A percentile compares a stretch with the other conserved stretches of the same genome.
phyloP scores from a whole-genome alignment of 2,329 filamentous ascomycete species.

The Bretziella fagacearum region DNA sequence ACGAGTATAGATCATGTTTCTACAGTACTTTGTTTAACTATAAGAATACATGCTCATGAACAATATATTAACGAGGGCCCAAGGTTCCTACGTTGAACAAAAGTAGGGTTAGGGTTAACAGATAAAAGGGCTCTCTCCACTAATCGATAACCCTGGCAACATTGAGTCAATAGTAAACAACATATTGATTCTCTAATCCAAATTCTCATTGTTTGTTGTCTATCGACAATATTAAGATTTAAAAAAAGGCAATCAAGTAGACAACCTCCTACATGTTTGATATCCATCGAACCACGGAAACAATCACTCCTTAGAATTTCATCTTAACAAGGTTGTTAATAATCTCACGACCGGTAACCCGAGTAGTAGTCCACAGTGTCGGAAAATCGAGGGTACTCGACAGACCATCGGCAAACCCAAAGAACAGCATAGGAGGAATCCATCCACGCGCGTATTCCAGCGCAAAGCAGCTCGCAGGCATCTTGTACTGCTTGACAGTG shows the following conservation, averaged over 20 bases:
- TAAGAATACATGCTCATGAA: no score
- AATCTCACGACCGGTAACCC: slow-evolving; percentile 62
- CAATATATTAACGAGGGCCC: no score
- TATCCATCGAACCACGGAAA: background rate
- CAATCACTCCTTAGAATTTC: slow-evolving; percentile 42
- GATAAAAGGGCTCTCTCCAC: no score
- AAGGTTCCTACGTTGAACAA: no score
- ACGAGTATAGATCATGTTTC: no score
- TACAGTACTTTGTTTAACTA: no score
- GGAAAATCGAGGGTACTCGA: slow-evolving; percentile 67
- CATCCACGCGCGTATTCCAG: slow-evolving; percentile 73
- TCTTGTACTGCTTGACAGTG: slow-evolving; percentile 65
- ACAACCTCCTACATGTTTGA: background rate
- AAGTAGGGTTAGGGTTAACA: no score
- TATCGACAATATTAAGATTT: background rate
- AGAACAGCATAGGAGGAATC: slow-evolving; percentile 87
- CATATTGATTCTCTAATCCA: no score
- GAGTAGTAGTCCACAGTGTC: slow-evolving; percentile 67
- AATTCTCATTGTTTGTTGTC: no score
- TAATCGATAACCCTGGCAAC: no score
- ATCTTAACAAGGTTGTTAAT: slow-evolving; percentile 49
- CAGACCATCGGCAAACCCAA: slow-evolving; percentile 70
- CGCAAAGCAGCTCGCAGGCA: slow-evolving; percentile 61
- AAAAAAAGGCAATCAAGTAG: background rate
- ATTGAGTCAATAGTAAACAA: no score